Evolutionary conservation across 2,329 filamentous ascomycete species (phyloP), one percentile per base, ranked within the genome.

Genomic region (Neonectria sp.): DNA sequence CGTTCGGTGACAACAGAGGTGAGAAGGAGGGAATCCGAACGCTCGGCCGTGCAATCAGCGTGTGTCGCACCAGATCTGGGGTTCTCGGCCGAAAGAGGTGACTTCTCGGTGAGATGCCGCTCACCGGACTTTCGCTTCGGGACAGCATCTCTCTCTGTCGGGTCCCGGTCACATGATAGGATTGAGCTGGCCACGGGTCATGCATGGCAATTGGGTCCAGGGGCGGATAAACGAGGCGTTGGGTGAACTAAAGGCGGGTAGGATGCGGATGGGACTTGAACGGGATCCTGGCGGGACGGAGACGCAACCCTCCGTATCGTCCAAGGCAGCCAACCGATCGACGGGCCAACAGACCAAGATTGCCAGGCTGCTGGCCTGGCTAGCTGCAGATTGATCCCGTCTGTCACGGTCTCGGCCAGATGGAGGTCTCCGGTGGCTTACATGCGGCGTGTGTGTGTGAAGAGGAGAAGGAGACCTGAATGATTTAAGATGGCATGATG

Each of bases 401-500:
- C 17, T 40, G 24, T 48, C 24, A 29, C 29, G 29, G 33, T 55
- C 67, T 70, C 65, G 63, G 69, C 37, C 55, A 53, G 58, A 70
- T 48, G 60, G 65, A 65, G 51, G 56, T 58, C 25, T 60, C 35
- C 48, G 55, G 49, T 60, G 56, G 53, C 52, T 48, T 48, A 35
- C 27, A 35, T 64, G 68, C 21, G 40, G 49, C 56, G 59, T 60
- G 27, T 29, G 27, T 29, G 17, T 5, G 35, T 33, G 24, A 17
- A 37, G 15, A 58, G 24, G 13, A 46, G 55, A 48, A 9, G n/a
- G 13, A 57, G 53, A 61, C 35, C 21, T 51, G 21, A 31, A 65
- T 58, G 55, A 63, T 64, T 59, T 55, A 67, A 65, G 35, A 57
- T 68, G 63, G 53, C 57, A 69, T 61, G 60, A 71, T 65, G 60